Conservation (phyloP, 2,329 filamentous ascomycete species). For the Talaromyces rugulosus region DNA sequence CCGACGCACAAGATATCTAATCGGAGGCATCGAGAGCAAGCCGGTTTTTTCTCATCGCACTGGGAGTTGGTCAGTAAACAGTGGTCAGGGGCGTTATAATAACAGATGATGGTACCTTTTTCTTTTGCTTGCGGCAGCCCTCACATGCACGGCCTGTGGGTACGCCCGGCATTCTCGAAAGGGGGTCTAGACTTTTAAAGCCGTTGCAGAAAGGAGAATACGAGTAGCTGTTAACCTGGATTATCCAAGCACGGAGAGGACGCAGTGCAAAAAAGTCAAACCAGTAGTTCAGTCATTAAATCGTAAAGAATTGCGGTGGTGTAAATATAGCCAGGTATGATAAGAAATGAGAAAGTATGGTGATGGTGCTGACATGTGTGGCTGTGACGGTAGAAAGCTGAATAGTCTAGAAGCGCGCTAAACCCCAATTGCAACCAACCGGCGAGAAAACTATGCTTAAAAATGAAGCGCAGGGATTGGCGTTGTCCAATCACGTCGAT, state of each 20-base stretch:
- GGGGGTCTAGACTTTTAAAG: background rate
- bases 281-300: background rate
- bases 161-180: constrained; percentile 46
- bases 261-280: background rate
- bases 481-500: background rate
- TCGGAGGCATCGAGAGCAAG: constrained; percentile 46
- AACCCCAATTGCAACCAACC: background rate
- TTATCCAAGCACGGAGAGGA: background rate
- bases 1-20: constrained; percentile 44
- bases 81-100: background rate
- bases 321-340: background rate
- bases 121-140: constrained; percentile 50
- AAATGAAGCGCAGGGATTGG: background rate
- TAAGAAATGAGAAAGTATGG: background rate
- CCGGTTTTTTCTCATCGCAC: constrained; percentile 46
- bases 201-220: background rate
- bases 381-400: background rate
- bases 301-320: background rate
- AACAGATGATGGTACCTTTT: constrained; percentile 40
- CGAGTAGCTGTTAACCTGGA: background rate
- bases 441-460: background rate
- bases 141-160: constrained; percentile 50
- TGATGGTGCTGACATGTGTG: background rate
- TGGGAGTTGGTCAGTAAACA: constrained; percentile 19
- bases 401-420: background rate